Base-by-base conservation (phyloP, 2,329 filamentous ascomycete genomes). In the Alternaria hordeiaustralica region DNA sequence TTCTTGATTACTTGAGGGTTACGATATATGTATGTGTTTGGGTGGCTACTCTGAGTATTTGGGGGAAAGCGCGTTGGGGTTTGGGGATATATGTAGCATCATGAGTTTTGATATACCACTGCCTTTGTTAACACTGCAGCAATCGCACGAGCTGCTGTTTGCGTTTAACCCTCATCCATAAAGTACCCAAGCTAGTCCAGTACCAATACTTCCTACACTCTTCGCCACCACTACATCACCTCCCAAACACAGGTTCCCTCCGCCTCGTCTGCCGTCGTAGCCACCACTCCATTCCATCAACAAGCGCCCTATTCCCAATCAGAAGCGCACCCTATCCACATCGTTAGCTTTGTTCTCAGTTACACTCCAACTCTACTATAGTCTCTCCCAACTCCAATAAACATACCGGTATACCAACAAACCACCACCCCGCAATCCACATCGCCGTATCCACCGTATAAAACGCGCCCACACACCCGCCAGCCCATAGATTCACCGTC, bases 371-470 rank as follows among this genome's bases (percentile, higher is more conserved):
- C 12, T 13, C 30, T 33, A 13, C 2, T 13, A 7, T 33, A 33
- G 12, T 12, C 30, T 33, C 12, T 33, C 30, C 2, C 28, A 15
- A n/a, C 18, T 43, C 10, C 20, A 3, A 21, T 4, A 25, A 25
- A 12, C 46, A 6, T 58, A 58, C 56, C 56, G 56, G 56, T 41
- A 58, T 58, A 5, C 56, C 46, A 11, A 58, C 12, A 51, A 58
- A 58, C 56, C 56, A 58, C 56, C 56, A 58, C 12, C 56, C 56
- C 13, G 23, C 56, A 28, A 28, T 53, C 56, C 45, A 58, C 46
- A 58, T 51, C 5, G 43, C 33, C 23, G 41, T 20, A n/a, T 41
- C 15, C 30, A 44, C 18, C 4, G 21, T 25, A n/a, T 51, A 53
- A 30, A 58, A 51, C n/a, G 33, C 46, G 8, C 12, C 15, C 23